Base-by-base conservation (phyloP, 345 rosid genomes). In the Arabis alpina region DNA sequence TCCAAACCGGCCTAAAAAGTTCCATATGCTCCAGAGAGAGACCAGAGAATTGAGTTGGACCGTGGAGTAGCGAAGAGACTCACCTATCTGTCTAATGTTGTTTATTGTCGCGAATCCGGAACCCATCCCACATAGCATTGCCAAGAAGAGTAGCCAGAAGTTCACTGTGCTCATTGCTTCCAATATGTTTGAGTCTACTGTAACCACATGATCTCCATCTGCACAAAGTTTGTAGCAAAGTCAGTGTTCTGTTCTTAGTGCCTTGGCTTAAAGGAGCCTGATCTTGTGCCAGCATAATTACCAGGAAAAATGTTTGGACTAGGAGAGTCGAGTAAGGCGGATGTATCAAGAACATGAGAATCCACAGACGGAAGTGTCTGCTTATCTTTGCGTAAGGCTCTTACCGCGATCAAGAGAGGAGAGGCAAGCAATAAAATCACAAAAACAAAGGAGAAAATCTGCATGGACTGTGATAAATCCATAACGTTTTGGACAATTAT, bases 1-100 rank as follows among this genome's bases (percentile, higher is more conserved):
- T 12, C 93, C 93, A 24, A 93, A 88, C 59, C 97, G 88, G 49
- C 97, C 97, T 11, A 93, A 89, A 71, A 90, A 93, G 76, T 88
- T 90, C 98, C 98, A 93, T 81, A 88, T 90, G 69, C 93, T 88
- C 82, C 81, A 77, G 48, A 88, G 74, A 15, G 98, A 79, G 61
- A 93, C 96, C 71, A 93, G 59, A 14, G 97, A 87, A 65, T 76
- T 85, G 68, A 77, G 85, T 61, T 87, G 93, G 7, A 57, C 69
- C 4, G 80, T 76, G 2, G 84, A 70, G 82, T 93, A 93, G n/a
- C 85, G 85, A 2, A 93, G 89, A 32, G 98, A 93, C 72, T 86
- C 89, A 9, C 98, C 98, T 4, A 93, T 76, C 71, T 93, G 98
- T 76, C 96, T 87, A 27, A 90, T 80, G 77, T 93, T 93, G 55